Conservation (phyloP, 129 eudicot species). For the Flaveria brownii region DNA sequence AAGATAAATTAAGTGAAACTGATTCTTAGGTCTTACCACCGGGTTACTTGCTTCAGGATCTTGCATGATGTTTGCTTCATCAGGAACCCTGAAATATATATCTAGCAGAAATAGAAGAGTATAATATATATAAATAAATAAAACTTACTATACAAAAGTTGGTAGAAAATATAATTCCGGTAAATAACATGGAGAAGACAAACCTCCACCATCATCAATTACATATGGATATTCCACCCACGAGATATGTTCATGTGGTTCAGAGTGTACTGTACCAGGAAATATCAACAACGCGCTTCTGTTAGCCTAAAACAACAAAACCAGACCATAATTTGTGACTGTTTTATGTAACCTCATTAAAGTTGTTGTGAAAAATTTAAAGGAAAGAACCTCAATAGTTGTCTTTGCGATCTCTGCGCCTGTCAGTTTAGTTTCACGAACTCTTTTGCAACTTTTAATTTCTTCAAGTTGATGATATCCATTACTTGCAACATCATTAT, state of each 20-base stretch:
- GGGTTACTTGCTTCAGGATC: slow-evolving; percentile 70
- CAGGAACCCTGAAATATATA: slow-evolving; percentile 61
- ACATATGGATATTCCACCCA: slow-evolving; percentile 72
- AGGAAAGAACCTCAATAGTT: slow-evolving; percentile 57
- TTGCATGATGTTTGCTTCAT: slow-evolving; percentile 65
- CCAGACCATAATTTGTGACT: background rate
- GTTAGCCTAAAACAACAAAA: slow-evolving; percentile 51
- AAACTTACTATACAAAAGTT: background rate
- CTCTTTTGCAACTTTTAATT: slow-evolving; percentile 49
- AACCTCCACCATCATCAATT: slow-evolving; percentile 75
- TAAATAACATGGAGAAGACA: slow-evolving; percentile 15
- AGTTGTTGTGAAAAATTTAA: background rate
- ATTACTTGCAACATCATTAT: slow-evolving; percentile 41
- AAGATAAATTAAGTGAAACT: slow-evolving; percentile 20
- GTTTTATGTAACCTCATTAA: background rate
- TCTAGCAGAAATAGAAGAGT: slow-evolving; percentile 38
- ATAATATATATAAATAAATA: background rate
- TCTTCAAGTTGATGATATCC: slow-evolving; percentile 91
- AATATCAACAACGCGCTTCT: slow-evolving; percentile 59
- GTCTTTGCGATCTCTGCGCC: slow-evolving; percentile 80
- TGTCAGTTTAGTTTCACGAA: slow-evolving; percentile 52
- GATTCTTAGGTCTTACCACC: slow-evolving; percentile 49
- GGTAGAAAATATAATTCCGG: background rate
- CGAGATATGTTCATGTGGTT: slow-evolving; percentile 76
- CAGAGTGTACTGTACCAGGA: slow-evolving; percentile 64